Evolutionary conservation across 2,329 filamentous ascomycete genomes (phyloP).

Genomic region (Aaosphaeria arxii): DNA sequence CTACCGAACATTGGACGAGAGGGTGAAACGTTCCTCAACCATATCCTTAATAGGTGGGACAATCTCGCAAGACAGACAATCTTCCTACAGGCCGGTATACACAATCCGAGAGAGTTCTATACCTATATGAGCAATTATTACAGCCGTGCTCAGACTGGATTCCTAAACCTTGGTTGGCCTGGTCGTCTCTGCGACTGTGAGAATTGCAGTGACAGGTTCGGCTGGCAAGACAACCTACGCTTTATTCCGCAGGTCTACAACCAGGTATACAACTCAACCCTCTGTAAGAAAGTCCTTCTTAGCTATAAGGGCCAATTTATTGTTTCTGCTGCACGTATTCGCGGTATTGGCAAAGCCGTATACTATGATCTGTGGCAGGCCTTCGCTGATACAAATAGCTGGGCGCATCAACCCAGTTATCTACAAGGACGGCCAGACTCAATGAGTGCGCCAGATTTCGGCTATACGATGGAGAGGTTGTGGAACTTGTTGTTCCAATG

Average conservation of each 20-base stretch:
- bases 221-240: slow-evolving; percentile 39
- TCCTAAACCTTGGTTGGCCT: slow-evolving; percentile 43
- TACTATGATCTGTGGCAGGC: slow-evolving; percentile 32
- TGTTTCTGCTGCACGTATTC: slow-evolving; percentile 43
- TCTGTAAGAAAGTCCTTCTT: slow-evolving; percentile 36
- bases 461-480: slow-evolving; percentile 26
- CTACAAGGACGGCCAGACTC: slow-evolving; percentile 19
- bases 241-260: slow-evolving; percentile 39
- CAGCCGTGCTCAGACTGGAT: slow-evolving; percentile 38
- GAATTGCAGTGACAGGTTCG: slow-evolving; percentile 39
- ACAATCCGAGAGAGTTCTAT: slow-evolving; percentile 38
- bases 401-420: slow-evolving; percentile 22
- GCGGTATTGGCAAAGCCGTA: slow-evolving; percentile 32
- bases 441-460: slow-evolving; percentile 23
- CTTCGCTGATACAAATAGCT: slow-evolving; percentile 20
- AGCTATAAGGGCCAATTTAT: slow-evolving; percentile 50
- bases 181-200: slow-evolving; percentile 38
- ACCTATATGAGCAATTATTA: slow-evolving; percentile 41
- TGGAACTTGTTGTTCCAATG: slow-evolving; percentile 32
- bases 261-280: slow-evolving; percentile 14
- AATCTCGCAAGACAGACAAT: slow-evolving; percentile 44
- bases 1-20: slow-evolving; percentile 44
- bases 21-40: slow-evolving; percentile 46
- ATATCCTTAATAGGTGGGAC: slow-evolving; percentile 45
- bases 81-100: slow-evolving; percentile 47